Base-by-base conservation (phyloP, 352 stramenopile genomes). In the Aphanomyces invadans region DNA sequence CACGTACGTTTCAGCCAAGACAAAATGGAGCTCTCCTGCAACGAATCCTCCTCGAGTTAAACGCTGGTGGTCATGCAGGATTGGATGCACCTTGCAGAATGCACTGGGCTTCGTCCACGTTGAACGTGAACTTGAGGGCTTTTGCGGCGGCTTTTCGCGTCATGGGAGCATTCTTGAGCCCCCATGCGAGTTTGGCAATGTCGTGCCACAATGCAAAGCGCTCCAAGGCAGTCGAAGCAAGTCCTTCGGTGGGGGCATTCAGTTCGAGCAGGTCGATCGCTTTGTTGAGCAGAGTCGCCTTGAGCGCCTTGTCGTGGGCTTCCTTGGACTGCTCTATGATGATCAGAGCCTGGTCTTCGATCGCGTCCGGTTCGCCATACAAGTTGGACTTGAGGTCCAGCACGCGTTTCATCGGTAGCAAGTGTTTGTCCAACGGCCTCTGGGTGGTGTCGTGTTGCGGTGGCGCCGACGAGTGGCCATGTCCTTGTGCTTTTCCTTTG, bases 271-370 rank as follows among this genome's bases (percentile, higher is more conserved):
- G 56, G 9, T 7, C 46, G 2, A 70, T 57, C 11, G 70, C 65
- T 53, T 73, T 70, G 46, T 46, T 39, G 12, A 78, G 53, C n/a
- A 77, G 54, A 17, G 72, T 72, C 21, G 31, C 36, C 33, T 71
- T 68, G 15, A 79, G 46, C 23, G 72, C 62, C 1, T 25, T 48
- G 29, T 93, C 83, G 31, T 86, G 87, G 19, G 62, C 71, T 9
- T 91, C 86, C 64, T 83, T 83, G 3, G 88, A 68, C 49, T 94
- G 83, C 56, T 95, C 88, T 4, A 96, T 36, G 31, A 90, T 70
- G 0, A 76, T 65, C 9, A 80, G 61, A 0, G 92, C 74, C 71
- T 77, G 68, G 23, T 83, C 70, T n/a, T 83, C 73, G 3, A 65
- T 46, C 0, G 65, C 75, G 1, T 66, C 42, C 0, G 75, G 74